These are phyloP conservation scores for Saussurea involucrata DNA, from an alignment of 129 eudicot species.

Conservation along the genomic window DNA sequence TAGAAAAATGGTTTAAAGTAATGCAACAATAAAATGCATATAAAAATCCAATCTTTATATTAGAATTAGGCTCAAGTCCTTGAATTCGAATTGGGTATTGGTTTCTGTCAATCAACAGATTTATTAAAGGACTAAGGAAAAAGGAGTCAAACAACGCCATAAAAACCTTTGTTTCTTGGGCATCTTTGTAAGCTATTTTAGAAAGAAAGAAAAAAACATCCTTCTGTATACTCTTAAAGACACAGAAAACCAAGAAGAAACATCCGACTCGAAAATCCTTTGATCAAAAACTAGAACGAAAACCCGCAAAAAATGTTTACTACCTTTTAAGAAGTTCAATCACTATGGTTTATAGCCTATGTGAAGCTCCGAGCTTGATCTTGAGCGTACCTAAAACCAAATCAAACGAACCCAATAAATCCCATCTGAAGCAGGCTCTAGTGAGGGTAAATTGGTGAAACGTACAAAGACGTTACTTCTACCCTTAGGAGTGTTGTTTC, in stretches of 20 bases:
- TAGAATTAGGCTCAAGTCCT: neutral
- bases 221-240: constrained; percentile 9
- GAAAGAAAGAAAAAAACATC: neutral
- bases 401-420: neutral
- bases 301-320: neutral
- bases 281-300: constrained; percentile 7
- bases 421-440: neutral
- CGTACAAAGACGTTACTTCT: neutral
- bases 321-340: constrained; percentile 10
- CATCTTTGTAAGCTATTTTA: constrained; percentile 19
- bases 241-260: constrained; percentile 4
- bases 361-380: constrained; percentile 9
- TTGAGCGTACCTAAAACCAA: neutral
- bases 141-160: neutral
- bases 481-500: neutral
- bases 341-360: neutral
- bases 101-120: neutral
- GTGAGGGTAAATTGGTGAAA: neutral
- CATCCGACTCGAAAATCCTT: neutral
- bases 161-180: constrained; percentile 11
- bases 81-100: neutral
- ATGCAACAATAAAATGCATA: neutral
- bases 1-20: neutral
- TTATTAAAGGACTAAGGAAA: neutral
- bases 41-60: neutral